These are phyloP conservation scores for Daldinia concentrica DNA, from an alignment of 495 filamentous ascomycete genomes.

Conservation along the genomic window DNA sequence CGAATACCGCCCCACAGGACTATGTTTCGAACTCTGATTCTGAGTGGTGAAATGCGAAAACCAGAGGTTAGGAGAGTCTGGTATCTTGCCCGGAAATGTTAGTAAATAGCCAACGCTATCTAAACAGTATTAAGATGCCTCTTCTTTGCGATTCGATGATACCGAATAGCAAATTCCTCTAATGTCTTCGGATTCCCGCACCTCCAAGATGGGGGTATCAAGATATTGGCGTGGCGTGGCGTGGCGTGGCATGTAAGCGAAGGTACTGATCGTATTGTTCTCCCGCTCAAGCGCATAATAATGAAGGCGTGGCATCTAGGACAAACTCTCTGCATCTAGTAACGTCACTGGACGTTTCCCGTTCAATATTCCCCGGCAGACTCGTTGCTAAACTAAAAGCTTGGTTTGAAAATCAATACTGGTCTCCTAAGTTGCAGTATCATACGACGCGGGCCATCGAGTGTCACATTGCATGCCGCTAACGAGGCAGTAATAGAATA, in stretches of 20 bases:
- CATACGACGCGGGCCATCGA: constrained; percentile 4
- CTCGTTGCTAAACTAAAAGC: background rate
- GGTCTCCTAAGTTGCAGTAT: constrained; percentile 5
- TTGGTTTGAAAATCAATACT: constrained; percentile 15
- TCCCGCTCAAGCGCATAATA: background rate
- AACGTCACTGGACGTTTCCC: background rate
- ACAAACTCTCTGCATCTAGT: background rate
- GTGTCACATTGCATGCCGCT: constrained; percentile 24
- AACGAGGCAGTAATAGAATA: background rate
- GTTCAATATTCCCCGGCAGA: background rate
- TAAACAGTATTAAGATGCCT: background rate
- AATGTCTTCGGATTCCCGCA: background rate
- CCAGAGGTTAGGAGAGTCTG: background rate
- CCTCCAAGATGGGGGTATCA: background rate
- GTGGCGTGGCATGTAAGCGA: background rate
- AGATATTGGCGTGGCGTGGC: background rate
- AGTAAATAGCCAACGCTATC: background rate
- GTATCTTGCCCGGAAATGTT: background rate
- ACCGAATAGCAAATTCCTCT: background rate
- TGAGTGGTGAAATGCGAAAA: background rate
- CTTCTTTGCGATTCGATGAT: background rate
- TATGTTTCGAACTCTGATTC: background rate
- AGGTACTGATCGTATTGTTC: background rate
- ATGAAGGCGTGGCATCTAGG: background rate
- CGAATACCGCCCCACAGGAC: background rate